Base-by-base conservation (phyloP, 2,329 filamentous ascomycete genomes). In the Didymella pinodella region DNA sequence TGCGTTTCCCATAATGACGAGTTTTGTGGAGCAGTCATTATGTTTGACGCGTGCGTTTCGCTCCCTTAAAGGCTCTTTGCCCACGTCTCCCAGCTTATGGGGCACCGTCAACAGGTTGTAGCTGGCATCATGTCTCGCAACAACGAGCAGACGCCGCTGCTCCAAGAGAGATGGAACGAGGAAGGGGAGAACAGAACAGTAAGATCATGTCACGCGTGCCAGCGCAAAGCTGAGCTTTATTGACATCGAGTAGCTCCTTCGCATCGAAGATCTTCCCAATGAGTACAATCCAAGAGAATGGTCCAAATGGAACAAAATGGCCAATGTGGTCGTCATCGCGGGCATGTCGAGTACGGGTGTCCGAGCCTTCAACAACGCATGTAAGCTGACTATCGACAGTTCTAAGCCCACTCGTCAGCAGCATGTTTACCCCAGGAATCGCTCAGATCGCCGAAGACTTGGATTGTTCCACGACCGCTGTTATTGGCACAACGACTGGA, bases 341-440 rank as follows among this genome's bases (percentile, higher is more conserved):
- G 68, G 78, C 36, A 84, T 85, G 82, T 75, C 81, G 4, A 78
- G 78, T 79, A 63, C 38, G 71, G 59, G 22, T 11, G 4, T 4
- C 14, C 1, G 31, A 12, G 29, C 28, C 22, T 47, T 2, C 16
- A 14, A 18, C 25, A n/a, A 25, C 10, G 2, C 22, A 16, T 46
- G 8, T 7, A 41, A 26, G 26, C 46, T 55, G 14, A 55, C n/a
- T 20, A n/a, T 22, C 2, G 2, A 20, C 41, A 79, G 76, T 83
- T 36, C 61, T 83, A 1, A 80, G 78, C 18, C 81, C 81, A 0
- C 74, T 83, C 20, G 81, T 80, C 1, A 80, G 77, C 20, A 81
- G 78, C 38, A 83, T 84, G 80, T 84, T 84, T 69, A 83, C 81
- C 0, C 82, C 82, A 0, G 82, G 81, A 1, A 83, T 84, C 51